These are phyloP conservation scores for Tausonia pullulans DNA, from an alignment of 1,284 basidiomycete species.

Conservation along the genomic window DNA sequence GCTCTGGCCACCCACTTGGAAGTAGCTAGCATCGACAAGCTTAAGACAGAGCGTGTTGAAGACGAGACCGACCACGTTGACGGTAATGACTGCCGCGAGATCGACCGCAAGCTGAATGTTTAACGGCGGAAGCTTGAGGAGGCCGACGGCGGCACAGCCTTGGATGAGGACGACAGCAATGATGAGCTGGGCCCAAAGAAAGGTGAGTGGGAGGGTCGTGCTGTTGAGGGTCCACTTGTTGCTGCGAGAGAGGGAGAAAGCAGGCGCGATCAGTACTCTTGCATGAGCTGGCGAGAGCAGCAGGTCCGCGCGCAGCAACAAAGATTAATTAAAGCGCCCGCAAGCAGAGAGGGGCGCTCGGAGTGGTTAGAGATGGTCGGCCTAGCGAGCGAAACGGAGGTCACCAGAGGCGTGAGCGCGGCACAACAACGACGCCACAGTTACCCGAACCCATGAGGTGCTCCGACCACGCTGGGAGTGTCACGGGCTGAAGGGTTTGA, in stretches of 20 bases:
- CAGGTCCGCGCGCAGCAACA: background rate
- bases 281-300: background rate
- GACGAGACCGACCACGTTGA: conserved; percentile 58
- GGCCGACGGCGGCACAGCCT: conserved; percentile 13
- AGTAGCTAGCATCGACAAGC: conserved; percentile 63
- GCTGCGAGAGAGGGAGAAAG: conserved; percentile 13
- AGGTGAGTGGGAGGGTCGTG: conserved; percentile 54
- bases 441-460: too few species aligned
- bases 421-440: too few species aligned
- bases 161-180: conserved; percentile 49
- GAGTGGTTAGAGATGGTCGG: background rate
- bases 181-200: conserved; percentile 54
- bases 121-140: conserved; percentile 18
- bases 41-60: conserved; percentile 66
- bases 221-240: conserved; percentile 42
- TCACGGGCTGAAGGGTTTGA: too few species aligned
- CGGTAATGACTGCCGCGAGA: conserved; percentile 28
- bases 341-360: background rate
- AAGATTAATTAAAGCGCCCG: background rate
- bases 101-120: conserved; percentile 12
- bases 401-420: too few species aligned
- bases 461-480: too few species aligned
- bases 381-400: background rate
- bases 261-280: background rate
- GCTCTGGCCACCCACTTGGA: conserved; percentile 43